These are phyloP conservation scores for Russula lepida DNA, from an alignment of 768 basidiomycete genomes.

Conservation along the genomic window DNA sequence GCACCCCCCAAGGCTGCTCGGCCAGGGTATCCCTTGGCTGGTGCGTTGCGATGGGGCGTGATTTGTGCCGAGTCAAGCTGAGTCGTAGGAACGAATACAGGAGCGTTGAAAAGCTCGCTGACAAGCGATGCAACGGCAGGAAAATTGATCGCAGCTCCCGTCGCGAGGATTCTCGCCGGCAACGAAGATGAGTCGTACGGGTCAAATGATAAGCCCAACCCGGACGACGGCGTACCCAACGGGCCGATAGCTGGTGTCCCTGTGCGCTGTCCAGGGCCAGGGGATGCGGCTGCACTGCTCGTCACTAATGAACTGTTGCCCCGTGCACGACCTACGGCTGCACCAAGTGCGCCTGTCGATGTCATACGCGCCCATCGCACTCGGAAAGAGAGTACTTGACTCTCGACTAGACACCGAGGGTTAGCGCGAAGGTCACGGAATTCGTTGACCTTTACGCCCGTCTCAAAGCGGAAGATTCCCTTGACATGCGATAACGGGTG, in stretches of 20 bases:
- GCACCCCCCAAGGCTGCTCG: slow-evolving; percentile 67
- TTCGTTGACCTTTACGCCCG: slow-evolving; percentile 79
- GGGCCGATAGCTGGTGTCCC: slow-evolving; percentile 11
- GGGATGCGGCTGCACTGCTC: slow-evolving; percentile 18
- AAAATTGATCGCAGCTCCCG: slow-evolving; percentile 79
- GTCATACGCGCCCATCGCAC: slow-evolving; percentile 74
- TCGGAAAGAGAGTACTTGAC: slow-evolving; percentile 72
- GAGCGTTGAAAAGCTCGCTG: slow-evolving; percentile 76
- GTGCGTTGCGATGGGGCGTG: slow-evolving; percentile 65
- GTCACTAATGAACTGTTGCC: slow-evolving; percentile 24
- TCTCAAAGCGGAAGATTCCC: slow-evolving; percentile 83
- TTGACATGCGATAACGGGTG: slow-evolving; percentile 72
- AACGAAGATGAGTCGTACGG: slow-evolving; percentile 65
- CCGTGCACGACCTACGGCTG: slow-evolving; percentile 29
- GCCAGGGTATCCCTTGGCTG: slow-evolving; percentile 57
- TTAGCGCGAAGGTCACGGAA: slow-evolving; percentile 86
- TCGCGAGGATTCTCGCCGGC: slow-evolving; percentile 58
- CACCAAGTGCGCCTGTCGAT: slow-evolving; percentile 56
- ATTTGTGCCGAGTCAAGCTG: slow-evolving; percentile 74
- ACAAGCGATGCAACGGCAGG: slow-evolving; percentile 72
- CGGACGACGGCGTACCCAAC: slow-evolving; percentile 8
- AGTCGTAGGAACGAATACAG: slow-evolving; percentile 63
- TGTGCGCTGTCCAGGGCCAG: slow-evolving; percentile 18
- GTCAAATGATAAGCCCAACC: slow-evolving; percentile 49
- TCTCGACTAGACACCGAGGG: slow-evolving; percentile 78